Percentiles rank a stretch among this genome's conserved stretches.
phyloP scores from a whole-genome alignment of 768 basidiomycete species.

The Lentinula sp. region DNA sequence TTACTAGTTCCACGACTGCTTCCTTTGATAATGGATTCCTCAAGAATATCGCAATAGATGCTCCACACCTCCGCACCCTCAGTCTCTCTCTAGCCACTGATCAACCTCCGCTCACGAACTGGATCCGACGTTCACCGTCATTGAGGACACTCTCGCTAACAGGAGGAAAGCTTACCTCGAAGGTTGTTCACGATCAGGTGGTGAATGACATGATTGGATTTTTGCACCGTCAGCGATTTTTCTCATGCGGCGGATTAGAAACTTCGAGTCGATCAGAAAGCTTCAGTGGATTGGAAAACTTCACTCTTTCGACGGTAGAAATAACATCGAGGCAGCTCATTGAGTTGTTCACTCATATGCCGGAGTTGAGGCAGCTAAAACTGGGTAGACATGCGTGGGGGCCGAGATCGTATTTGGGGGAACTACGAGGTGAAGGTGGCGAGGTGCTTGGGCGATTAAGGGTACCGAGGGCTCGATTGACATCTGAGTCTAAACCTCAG shows the following conservation, averaged over 20 bases:
- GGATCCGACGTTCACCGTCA: background rate
- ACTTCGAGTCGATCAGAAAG: background rate
- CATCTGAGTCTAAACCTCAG: too few relatives aligned
- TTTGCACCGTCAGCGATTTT: background rate
- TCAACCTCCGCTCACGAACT: background rate
- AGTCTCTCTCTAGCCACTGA: background rate
- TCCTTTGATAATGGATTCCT: background rate
- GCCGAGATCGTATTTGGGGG: background rate
- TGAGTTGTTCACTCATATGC: background rate
- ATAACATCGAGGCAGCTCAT: background rate
- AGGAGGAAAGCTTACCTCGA: background rate
- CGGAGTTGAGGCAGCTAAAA: background rate
- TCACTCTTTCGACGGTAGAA: background rate
- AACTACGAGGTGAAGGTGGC: background rate
- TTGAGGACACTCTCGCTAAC: background rate
- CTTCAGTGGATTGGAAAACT: background rate
- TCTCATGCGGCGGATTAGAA: background rate
- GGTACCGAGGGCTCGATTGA: background rate
- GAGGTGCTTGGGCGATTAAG: background rate
- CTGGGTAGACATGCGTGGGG: background rate
- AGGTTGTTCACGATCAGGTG: background rate
- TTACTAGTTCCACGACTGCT: background rate
- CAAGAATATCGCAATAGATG: background rate
- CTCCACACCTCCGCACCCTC: background rate
- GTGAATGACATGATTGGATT: background rate